phyloP scores from a whole-genome alignment of 2,329 filamentous ascomycete genomes.

The Zymoseptoria brevis region DNA sequence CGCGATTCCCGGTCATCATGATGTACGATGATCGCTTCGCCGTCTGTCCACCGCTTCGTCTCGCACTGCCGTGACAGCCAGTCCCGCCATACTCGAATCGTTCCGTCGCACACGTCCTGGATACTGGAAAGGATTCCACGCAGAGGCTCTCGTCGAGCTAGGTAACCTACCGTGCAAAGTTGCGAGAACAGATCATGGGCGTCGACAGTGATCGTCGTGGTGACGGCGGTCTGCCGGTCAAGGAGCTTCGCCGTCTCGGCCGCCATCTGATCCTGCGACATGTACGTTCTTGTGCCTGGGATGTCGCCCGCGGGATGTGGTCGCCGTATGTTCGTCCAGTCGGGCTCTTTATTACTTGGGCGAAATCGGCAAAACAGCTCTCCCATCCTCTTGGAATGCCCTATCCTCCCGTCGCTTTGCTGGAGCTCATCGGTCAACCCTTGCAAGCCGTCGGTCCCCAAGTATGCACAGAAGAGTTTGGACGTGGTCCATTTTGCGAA shows the following conservation, averaged over 20 bases:
- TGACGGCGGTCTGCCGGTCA: conserved; percentile 34
- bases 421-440: conserved; percentile 29
- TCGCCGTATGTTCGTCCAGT: conserved; percentile 28
- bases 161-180: conserved; percentile 58
- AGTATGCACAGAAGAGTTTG: conserved; percentile 59
- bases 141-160: conserved; percentile 58
- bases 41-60: conserved; percentile 24
- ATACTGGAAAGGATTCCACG: conserved; percentile 57
- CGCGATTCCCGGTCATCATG: conserved; percentile 11
- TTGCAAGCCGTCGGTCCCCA: conserved; percentile 55
- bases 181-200: conserved; percentile 66
- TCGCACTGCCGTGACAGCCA: conserved; percentile 53
- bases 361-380: conserved; percentile 63
- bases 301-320: conserved; percentile 42
- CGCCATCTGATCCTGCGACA: conserved; percentile 12
- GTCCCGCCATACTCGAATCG: conserved; percentile 62
- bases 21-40: conserved; percentile 22
- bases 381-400: conserved; percentile 45
- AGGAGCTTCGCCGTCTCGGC: conserved; percentile 10
- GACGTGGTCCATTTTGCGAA: conserved; percentile 60
- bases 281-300: conserved; percentile 37
- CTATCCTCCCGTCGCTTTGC: conserved; percentile 26
- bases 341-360: conserved; percentile 51
- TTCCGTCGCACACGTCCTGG: conserved; percentile 58
- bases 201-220: conserved; percentile 58